Evolutionary conservation across 208 protist species (phyloP), one percentile per base, ranked within the genome.

Genomic region (Wallacemonas sp.): DNA sequence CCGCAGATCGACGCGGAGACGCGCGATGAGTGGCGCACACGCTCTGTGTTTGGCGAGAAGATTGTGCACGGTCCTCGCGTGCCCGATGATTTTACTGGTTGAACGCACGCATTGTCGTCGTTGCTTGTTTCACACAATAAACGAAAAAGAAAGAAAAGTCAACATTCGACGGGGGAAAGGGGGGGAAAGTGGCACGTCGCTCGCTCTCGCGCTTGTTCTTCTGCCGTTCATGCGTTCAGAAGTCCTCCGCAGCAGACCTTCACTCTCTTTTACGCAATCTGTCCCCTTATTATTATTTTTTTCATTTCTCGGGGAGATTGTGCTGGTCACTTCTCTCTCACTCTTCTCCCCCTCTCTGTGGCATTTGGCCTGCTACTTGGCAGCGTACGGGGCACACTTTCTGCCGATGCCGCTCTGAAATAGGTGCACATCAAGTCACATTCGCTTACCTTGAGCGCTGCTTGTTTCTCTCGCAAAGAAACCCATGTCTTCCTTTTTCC

Each of bases 41-140:
- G 77, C 18, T 89, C 87, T 11, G 29, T 93, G 4, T 87, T 93
- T 70, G 87, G 87, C 22, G 87, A 93, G 50, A 88, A 87, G 67
- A 48, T 91, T 14, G 55, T 78, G 1, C 86, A 93, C 36, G 87
- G 87, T 3, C 87, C 87, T 4, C 78, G 81, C 50, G 25, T 45
- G 20, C 46, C 76, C 2, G 69, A 80, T 18, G 72, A 86, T 7
- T 82, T 82, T 49, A 57, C 62, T 3, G 54, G 57, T 32, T 57
- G 25, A 52, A 32, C 23, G n/a, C n/a, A 22, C 42, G n/a, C 1
- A 14, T 5, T 48, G 8, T 48, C 42, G 5, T 0, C n/a, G 8
- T 48, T 48, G 8, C n/a, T 50, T 50, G 10, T 50, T 50, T 50
- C n/a, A 42, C 44, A 48, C 44, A 48, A 48, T 48, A 22, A 14